phyloP scores from a whole-genome alignment of 305 asterid genomes.

The Petunia hybrid region DNA sequence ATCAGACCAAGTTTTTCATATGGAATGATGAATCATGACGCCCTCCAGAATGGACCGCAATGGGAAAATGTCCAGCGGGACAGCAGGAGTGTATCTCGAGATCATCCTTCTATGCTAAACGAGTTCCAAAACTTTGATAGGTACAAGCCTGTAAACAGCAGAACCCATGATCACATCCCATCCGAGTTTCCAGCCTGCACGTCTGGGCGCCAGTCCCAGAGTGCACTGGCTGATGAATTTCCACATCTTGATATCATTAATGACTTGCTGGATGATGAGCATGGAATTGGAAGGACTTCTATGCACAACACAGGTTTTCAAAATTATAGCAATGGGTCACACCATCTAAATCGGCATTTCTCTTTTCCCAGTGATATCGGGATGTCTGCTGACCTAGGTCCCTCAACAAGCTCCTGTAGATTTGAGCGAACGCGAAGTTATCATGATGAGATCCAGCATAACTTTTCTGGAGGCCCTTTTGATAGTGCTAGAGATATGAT shows the following conservation, averaged over 20 bases:
- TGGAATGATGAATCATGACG: constrained; percentile 66
- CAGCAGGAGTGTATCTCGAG: constrained; percentile 40
- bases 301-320: constrained; percentile 45
- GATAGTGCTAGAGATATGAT: constrained; percentile 60
- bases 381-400: constrained; percentile 48
- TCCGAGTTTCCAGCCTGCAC: constrained; percentile 55
- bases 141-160: constrained; percentile 48
- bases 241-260: constrained; percentile 92
- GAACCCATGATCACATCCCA: constrained; percentile 55
- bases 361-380: constrained; percentile 63
- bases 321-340: constrained; percentile 54
- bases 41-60: constrained; percentile 56
- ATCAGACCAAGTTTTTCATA: constrained; percentile 58
- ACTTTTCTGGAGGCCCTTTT: constrained; percentile 46
- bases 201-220: constrained; percentile 64
- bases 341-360: constrained; percentile 60
- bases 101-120: constrained; percentile 46
- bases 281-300: constrained; percentile 48
- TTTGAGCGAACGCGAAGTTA: constrained; percentile 63
- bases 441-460: constrained; percentile 52
- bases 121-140: constrained; percentile 52
- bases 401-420: constrained; percentile 58
- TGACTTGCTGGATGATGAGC: constrained; percentile 84
- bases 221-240: constrained; percentile 64
- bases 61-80: constrained; percentile 66